These are phyloP conservation scores for Neurospora sp. DNA, from an alignment of 495 filamentous ascomycete genomes.

Conservation along the genomic window DNA sequence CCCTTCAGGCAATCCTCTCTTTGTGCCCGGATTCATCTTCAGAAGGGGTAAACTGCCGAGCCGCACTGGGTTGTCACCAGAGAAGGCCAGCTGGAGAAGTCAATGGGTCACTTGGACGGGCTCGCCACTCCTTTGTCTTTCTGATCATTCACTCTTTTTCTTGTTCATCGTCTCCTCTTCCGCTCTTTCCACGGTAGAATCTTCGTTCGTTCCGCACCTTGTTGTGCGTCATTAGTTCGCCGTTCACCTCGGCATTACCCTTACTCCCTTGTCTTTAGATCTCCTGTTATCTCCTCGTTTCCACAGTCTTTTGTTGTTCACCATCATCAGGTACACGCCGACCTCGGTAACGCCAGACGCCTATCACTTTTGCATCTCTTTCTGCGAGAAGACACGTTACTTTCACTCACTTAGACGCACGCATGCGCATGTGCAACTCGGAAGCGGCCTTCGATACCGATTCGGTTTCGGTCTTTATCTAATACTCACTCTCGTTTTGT, in stretches of 20 bases:
- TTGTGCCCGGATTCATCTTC: constrained; percentile 4
- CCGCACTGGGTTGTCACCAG: constrained; percentile 1
- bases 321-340: neutral
- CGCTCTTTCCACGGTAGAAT: neutral
- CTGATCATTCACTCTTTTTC: neutral
- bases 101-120: constrained; percentile 5
- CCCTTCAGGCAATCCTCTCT: constrained; percentile 9
- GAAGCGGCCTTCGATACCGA: neutral
- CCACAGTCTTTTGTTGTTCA: neutral
- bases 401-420: neutral
- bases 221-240: neutral
- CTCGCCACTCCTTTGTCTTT: constrained; percentile 21
- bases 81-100: neutral
- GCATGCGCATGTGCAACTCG: neutral
- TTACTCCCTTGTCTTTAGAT: neutral
- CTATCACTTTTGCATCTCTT: neutral
- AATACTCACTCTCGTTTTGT: neutral
- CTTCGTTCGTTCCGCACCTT: neutral
- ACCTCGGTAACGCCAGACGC: neutral
- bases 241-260: neutral
- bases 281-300: neutral
- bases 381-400: neutral
- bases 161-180: neutral
- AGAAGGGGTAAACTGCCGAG: constrained; percentile 5
- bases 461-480: neutral